Base-by-base conservation (phyloP, 2,329 filamentous ascomycete species). In the Berkeleyomyces basicola region DNA sequence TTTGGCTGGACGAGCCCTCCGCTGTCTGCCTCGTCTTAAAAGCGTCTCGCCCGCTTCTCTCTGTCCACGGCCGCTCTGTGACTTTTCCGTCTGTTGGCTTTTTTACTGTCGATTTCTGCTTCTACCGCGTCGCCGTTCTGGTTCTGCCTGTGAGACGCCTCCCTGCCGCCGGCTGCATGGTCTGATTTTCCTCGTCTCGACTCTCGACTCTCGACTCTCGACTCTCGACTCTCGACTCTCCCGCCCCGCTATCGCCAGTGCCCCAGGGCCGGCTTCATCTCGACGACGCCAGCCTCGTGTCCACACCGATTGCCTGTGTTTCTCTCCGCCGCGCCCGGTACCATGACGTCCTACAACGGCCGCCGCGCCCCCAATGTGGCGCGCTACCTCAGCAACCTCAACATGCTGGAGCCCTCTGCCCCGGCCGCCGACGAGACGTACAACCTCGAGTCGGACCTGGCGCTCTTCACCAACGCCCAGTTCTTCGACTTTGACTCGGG, bases 331-430 rank as follows among this genome's bases (percentile, higher is more conserved):
- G 23, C 40, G 7, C 16, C 37, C 42, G 23, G 40, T 51, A 62
- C 49, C 62, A 90, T 90, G 87, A 83, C 78, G 72, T 90, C 62
- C n/a, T 44, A 63, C 58, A 84, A 81, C 74, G 86, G 85, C 70
- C 86, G 89, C 66, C 84, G 87, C 71, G 87, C 82, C 69, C 86
- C 88, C 70, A 95, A 95, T 73, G 88, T 96, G 75, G 90, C 90
- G 70, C 86, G 90, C 71, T 95, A 93, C 76, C 80, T 96, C 67
- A 86, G 88, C 70, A 87, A 91, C 68, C 79, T 96, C 69, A 96
- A 96, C 77, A 82, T 84, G 65, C 77, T 86, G 65, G 82, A 84
- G 68, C 81, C 86, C 61, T 78, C 85, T 65, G 68, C 68, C 64
- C 69, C 77, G 33, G 71, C 80, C 37, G 71, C 72, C 61, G 79